Evolutionary conservation across 2,329 filamentous ascomycete species (phyloP).

Genomic region (Rugonectria rugulosa): DNA sequence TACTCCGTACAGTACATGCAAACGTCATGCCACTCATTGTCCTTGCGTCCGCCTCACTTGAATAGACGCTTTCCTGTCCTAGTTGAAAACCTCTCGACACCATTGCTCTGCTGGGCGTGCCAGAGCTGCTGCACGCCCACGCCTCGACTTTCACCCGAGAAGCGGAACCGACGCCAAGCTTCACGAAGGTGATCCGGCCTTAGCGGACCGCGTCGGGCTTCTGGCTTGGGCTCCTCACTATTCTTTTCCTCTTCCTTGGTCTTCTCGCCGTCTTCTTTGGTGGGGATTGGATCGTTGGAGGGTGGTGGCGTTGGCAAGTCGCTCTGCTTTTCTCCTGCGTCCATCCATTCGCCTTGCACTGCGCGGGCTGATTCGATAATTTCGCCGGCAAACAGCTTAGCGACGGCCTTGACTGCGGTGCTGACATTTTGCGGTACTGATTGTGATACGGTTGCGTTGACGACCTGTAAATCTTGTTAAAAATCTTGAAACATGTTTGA

Average conservation of each 20-base stretch:
- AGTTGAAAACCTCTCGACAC: conserved; percentile 66
- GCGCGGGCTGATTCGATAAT: conserved; percentile 75
- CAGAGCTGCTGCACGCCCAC: conserved; percentile 67
- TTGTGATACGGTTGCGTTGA: conserved; percentile 83
- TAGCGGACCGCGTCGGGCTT: conserved; percentile 62
- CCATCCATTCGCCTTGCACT: conserved; percentile 76
- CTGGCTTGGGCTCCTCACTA: conserved; percentile 37
- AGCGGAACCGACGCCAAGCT: conserved; percentile 73
- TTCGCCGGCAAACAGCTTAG: conserved; percentile 80
- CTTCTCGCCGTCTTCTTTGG: background rate
- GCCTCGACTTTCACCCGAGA: conserved; percentile 67
- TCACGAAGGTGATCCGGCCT: conserved; percentile 79
- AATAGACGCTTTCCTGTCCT: conserved; percentile 62
- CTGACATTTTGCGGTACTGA: conserved; percentile 78
- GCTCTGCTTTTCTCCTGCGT: conserved; percentile 64
- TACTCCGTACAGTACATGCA: background rate
- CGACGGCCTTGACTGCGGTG: conserved; percentile 77
- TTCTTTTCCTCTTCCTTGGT: background rate
- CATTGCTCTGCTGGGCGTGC: conserved; percentile 67
- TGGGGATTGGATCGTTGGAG: conserved; percentile 42
- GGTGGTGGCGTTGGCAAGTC: conserved; percentile 56
- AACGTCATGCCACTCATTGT: background rate
- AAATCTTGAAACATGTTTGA: background rate
- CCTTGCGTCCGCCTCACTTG: conserved; percentile 48
- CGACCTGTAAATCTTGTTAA: conserved; percentile 57